phyloP scores from a whole-genome alignment of 1,284 basidiomycete species.

The Calocybe gambosa region DNA sequence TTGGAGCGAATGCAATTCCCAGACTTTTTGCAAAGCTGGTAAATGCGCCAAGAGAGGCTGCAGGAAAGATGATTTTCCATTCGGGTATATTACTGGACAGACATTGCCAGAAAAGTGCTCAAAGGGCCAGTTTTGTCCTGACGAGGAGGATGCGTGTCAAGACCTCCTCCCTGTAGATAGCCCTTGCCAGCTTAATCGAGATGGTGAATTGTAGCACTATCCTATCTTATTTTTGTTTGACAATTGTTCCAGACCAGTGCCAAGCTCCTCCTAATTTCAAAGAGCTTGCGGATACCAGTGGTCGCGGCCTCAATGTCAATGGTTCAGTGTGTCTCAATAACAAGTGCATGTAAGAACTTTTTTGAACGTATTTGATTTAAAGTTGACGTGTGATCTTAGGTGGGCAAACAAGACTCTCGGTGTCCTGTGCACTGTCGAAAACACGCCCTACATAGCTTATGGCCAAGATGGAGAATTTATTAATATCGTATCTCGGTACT shows the following conservation, averaged over 20 bases:
- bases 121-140: constrained; percentile 71
- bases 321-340: constrained; percentile 80
- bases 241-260: constrained; percentile 60
- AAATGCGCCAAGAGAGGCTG: constrained; percentile 66
- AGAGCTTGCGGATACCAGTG: constrained; percentile 52
- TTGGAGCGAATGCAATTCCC: constrained; percentile 68
- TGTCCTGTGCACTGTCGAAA: constrained; percentile 65
- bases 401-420: constrained; percentile 70
- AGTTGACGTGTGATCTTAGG: constrained; percentile 31
- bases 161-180: constrained; percentile 53
- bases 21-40: constrained; percentile 57
- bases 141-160: constrained; percentile 74
- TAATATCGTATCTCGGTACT: constrained; percentile 71
- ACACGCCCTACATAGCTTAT: constrained; percentile 73
- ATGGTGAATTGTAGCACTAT: constrained; percentile 46
- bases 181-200: constrained; percentile 80
- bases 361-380: neutral
- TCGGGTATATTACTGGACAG: constrained; percentile 47
- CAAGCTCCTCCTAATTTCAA: constrained; percentile 55
- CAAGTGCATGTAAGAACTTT: constrained; percentile 63
- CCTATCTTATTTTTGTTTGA: neutral
- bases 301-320: constrained; percentile 67
- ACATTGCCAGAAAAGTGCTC: constrained; percentile 59
- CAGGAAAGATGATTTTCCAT: constrained; percentile 71
- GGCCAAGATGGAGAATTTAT: constrained; percentile 52